Conservation (phyloP, 352 stramenopile genomes). For the Phytopythium helicoides region DNA sequence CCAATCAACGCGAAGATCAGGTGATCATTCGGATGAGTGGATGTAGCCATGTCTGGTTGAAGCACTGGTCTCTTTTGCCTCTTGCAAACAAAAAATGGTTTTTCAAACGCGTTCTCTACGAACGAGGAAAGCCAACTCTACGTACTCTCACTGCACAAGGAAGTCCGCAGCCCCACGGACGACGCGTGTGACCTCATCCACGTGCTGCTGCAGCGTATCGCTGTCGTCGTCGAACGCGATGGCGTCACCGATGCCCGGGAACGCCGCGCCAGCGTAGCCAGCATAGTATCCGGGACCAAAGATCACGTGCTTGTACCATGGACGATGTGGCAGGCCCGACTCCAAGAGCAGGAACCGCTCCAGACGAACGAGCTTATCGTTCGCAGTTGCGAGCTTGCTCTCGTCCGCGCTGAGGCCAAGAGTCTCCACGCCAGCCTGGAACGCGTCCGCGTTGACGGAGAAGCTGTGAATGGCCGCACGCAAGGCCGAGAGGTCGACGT, state of each 20-base stretch:
- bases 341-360: conserved; percentile 35
- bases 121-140: too few species aligned
- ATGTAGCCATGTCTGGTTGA: too few species aligned
- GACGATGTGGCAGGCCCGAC: conserved; percentile 30
- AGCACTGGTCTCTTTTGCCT: background rate
- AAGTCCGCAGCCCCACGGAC: conserved; percentile 23
- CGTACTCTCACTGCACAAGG: conserved; percentile 9
- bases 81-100: background rate
- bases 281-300: conserved; percentile 44
- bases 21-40: too few species aligned
- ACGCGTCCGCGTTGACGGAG: conserved; percentile 20
- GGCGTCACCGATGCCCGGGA: conserved; percentile 34
- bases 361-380: conserved; percentile 35
- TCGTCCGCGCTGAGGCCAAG: conserved; percentile 9
- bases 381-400: conserved; percentile 7
- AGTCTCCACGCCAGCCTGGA: conserved; percentile 19
- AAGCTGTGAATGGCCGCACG: conserved; percentile 30
- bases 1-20: too few species aligned
- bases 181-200: conserved; percentile 27
- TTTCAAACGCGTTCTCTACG: background rate
- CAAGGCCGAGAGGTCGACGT: conserved; percentile 26
- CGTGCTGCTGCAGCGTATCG: conserved; percentile 28
- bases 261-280: conserved; percentile 32
- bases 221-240: conserved; percentile 31
- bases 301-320: conserved; percentile 46